Conservation (phyloP, 331 rosid species). For the Spiraea crenata region DNA sequence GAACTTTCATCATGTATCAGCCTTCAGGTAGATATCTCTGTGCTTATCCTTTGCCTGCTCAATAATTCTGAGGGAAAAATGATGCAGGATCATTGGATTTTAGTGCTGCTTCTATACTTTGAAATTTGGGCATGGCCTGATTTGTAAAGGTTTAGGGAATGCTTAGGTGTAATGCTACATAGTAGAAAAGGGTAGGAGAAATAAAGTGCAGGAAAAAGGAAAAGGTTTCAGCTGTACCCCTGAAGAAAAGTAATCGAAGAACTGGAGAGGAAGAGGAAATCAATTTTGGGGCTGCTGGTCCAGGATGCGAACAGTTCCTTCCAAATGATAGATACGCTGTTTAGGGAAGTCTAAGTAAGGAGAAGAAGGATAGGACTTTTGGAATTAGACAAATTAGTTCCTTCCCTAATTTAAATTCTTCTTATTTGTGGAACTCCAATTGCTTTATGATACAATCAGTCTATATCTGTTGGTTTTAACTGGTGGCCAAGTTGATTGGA, state of each 20-base stretch:
- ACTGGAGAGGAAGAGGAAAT: too few species aligned
- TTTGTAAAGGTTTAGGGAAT: background rate
- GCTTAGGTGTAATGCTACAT: background rate
- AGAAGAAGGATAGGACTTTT: background rate
- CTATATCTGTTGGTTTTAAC: background rate
- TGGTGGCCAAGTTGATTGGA: conserved; percentile 13
- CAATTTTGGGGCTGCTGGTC: background rate
- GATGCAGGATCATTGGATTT: too few species aligned
- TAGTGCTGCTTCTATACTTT: background rate
- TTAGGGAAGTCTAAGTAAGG: background rate
- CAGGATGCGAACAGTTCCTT: background rate
- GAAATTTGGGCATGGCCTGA: background rate
- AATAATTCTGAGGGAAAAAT: background rate
- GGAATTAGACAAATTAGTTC: background rate
- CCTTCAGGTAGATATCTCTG: conserved; percentile 60
- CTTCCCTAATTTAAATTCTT: background rate
- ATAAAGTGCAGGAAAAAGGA: background rate
- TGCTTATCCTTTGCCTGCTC: conserved; percentile 18
- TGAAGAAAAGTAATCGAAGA: background rate
- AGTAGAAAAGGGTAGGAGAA: background rate
- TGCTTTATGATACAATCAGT: background rate
- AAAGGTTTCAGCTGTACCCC: background rate
- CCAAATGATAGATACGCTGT: background rate
- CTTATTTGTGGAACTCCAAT: background rate
- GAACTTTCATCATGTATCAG: conserved; percentile 77